Evolutionary conservation across 164 flowering plant species (phyloP).

Genomic region (Berberis thunbergii): DNA sequence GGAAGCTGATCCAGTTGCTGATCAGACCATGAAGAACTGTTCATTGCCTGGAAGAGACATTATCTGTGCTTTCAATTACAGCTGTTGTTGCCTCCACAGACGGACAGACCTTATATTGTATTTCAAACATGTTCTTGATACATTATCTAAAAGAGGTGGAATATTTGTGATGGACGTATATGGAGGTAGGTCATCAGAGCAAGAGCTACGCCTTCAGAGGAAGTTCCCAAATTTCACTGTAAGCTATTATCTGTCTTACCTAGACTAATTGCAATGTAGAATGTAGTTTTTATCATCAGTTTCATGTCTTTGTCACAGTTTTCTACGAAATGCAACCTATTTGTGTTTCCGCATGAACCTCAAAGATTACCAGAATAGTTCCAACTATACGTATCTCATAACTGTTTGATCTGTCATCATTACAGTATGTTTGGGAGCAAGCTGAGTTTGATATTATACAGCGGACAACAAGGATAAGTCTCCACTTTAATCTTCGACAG

Average conservation of each 20-base stretch:
- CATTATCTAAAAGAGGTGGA: conserved; percentile 71
- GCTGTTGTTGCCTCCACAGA: conserved; percentile 87
- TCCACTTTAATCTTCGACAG: conserved; percentile 69
- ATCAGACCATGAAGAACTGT: conserved; percentile 20
- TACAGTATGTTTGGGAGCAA: conserved; percentile 95
- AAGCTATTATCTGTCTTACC: conserved; percentile 11
- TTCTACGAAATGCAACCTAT: background rate
- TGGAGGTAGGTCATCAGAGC: conserved; percentile 89
- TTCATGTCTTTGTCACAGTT: background rate
- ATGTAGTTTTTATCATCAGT: background rate
- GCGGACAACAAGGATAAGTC: conserved; percentile 87
- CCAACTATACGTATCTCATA: background rate
- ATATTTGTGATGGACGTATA: conserved; percentile 96
- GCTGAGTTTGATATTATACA: conserved; percentile 74
- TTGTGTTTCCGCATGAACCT: background rate
- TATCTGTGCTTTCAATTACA: conserved; percentile 92
- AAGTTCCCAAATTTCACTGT: conserved; percentile 81
- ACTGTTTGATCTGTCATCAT: background rate
- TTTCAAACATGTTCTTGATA: conserved; percentile 61
- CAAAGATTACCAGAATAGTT: background rate
- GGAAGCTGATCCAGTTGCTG: conserved; percentile 9
- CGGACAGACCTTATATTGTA: conserved; percentile 64
- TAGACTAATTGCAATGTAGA: background rate
- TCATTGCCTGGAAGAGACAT: conserved; percentile 67
- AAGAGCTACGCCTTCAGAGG: conserved; percentile 61